phyloP scores from a whole-genome alignment of 2,329 filamentous ascomycete species.

The Apiospora arundinis region DNA sequence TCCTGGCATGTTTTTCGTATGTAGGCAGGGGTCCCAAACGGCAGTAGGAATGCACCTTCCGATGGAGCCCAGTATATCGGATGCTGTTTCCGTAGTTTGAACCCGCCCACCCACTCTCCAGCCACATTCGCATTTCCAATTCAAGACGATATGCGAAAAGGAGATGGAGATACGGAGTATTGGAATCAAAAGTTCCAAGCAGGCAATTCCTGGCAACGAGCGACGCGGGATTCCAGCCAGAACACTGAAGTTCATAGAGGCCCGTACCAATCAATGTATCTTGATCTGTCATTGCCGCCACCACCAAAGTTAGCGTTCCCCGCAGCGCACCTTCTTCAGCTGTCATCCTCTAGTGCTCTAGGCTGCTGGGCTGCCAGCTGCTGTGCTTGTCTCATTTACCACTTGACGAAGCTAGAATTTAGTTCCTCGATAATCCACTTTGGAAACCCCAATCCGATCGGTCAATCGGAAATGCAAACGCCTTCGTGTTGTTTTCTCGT shows the following conservation, averaged over 20 bases:
- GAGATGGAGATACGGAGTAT: not conserved
- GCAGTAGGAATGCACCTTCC: not conserved
- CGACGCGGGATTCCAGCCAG: not conserved
- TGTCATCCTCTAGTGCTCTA: too few species aligned
- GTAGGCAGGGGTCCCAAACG: not conserved
- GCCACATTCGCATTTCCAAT: not conserved
- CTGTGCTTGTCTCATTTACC: too few species aligned
- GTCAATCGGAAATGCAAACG: too few species aligned
- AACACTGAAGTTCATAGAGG: too few species aligned
- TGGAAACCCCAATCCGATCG: not conserved
- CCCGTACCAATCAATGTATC: too few species aligned
- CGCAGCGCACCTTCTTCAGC: too few species aligned
- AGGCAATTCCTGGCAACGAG: not conserved
- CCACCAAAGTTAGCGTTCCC: too few species aligned
- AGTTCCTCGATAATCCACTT: not conserved
- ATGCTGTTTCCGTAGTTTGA: not conserved
- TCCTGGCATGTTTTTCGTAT: too few species aligned
- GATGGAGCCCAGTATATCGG: not conserved
- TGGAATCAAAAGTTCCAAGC: not conserved
- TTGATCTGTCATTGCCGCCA: too few species aligned
- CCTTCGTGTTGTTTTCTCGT: not conserved
- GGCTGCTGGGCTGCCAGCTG: too few species aligned
- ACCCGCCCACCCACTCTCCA: not conserved
- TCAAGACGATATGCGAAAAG: not conserved
- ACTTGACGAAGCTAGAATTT: too few species aligned